Conservation (phyloP, 176 grass and related monocot species). For the sorghum (Sorghum bicolor) region Sorghum_bicolor_NCBIv3 NC_012876.2:23933501-23934000, state of each 20-base stretch:
- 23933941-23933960: slow-evolving; percentile 84
- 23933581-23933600: slow-evolving; percentile 85
- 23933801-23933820: slow-evolving; percentile 71
- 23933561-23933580: slow-evolving; percentile 95
- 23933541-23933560: slow-evolving; percentile 96
- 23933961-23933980: slow-evolving; percentile 73
- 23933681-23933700: slow-evolving; percentile 97
- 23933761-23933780: slow-evolving; percentile 95
- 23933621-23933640: slow-evolving; percentile 90
- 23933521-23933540: slow-evolving; percentile 79
- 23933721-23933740: slow-evolving; percentile 92
- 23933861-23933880: slow-evolving; percentile 97
- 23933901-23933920: slow-evolving; percentile 84
- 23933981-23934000: slow-evolving; percentile 77
- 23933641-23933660: slow-evolving; percentile 90
- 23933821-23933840: slow-evolving; percentile 91
- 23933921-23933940: slow-evolving; percentile 98
- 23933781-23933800: slow-evolving; percentile 84
- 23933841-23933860: slow-evolving; percentile 95
- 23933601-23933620: slow-evolving; percentile 88
- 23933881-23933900: slow-evolving; percentile 87
- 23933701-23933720: slow-evolving; percentile 91
- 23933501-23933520: slow-evolving; percentile 68
- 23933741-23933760: slow-evolving; percentile 96
- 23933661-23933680: slow-evolving; percentile 88